Percentiles rank a stretch among this genome's conserved stretches.
Conservation (phyloP, 139 green algal genomes). For the Ettlia oleoabundans region DNA sequence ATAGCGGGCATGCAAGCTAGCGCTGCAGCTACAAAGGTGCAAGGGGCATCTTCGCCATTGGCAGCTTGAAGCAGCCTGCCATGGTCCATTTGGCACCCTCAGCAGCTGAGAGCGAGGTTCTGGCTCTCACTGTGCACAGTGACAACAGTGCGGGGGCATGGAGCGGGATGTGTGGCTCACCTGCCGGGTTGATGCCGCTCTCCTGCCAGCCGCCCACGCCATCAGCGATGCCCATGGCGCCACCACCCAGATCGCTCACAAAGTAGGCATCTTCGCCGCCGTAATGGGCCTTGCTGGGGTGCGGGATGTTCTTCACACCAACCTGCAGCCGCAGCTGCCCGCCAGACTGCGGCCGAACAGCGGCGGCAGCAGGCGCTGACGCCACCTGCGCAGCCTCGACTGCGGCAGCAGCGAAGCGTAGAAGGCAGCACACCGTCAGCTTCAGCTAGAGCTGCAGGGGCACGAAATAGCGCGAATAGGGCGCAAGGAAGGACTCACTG, state of each 20-base stretch:
- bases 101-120: too few relatives aligned
- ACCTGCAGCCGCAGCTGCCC: constrained; percentile 11
- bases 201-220: constrained; percentile 85
- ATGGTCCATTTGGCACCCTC: too few relatives aligned
- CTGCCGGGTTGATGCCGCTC: constrained; percentile 56
- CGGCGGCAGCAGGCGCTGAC: not conserved
- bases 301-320: constrained; percentile 61
- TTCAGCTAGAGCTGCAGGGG: not conserved
- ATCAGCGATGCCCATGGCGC: constrained; percentile 81
- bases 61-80: too few relatives aligned
- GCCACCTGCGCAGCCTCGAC: not conserved
- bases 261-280: constrained; percentile 90
- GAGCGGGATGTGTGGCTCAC: not conserved
- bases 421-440: not conserved
- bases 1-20: not conserved
- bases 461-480: too few relatives aligned
- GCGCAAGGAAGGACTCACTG: too few relatives aligned
- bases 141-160: not conserved
- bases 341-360: not conserved
- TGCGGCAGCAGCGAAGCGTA: not conserved
- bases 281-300: constrained; percentile 81
- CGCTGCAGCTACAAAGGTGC: too few relatives aligned
- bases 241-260: constrained; percentile 54
- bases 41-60: too few relatives aligned
- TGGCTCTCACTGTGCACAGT: too few relatives aligned